Evolutionary conservation across 2,329 filamentous ascomycete species (phyloP).

Genomic region (Calonectria pauciramosa): DNA sequence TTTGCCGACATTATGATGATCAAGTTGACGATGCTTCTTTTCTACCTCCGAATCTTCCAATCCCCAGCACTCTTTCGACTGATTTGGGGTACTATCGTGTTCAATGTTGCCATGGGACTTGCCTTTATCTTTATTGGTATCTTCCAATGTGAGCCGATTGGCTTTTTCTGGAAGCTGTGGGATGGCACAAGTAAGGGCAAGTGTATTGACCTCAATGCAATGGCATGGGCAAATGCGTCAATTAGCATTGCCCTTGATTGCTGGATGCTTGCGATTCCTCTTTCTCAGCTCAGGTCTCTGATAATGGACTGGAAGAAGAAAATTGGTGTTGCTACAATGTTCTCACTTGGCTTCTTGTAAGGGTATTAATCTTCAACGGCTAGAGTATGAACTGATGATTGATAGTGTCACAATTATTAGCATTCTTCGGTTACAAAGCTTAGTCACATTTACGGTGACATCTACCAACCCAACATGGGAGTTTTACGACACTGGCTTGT

Average conservation of each 20-base stretch:
- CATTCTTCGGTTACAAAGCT: neutral
- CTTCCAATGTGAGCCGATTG: neutral
- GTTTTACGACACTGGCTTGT: neutral
- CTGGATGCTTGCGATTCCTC: neutral
- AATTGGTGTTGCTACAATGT: neutral
- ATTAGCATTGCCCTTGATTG: neutral
- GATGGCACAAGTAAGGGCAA: neutral
- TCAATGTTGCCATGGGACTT: neutral
- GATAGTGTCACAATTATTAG: neutral
- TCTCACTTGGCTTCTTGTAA: neutral
- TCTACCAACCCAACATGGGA: neutral
- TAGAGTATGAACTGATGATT: neutral
- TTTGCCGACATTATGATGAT: neutral
- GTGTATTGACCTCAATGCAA: neutral
- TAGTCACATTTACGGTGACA: neutral
- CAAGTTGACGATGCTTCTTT: neutral
- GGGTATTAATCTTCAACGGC: neutral
- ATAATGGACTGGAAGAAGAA: neutral
- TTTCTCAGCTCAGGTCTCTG: neutral
- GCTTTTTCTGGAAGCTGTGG: neutral
- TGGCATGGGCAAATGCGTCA: neutral
- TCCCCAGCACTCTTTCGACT: neutral
- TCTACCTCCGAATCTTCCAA: neutral
- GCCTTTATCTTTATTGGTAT: neutral
- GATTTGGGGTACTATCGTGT: neutral